Base-by-base conservation (phyloP, 2,329 filamentous ascomycete species). In the Macroventuria anomochaeta region DNA sequence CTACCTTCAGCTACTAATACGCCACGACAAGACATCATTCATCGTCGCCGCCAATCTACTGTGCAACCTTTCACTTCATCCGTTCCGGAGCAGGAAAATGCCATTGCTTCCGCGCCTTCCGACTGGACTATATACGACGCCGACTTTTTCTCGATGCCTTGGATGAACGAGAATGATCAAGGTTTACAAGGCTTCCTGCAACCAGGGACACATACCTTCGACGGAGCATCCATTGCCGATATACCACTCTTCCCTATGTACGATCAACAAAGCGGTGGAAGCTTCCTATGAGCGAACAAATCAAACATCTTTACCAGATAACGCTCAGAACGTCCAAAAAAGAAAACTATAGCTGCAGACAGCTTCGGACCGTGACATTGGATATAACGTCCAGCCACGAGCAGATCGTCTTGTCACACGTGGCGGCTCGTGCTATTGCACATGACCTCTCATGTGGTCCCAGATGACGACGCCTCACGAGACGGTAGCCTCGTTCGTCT, bases 401-500 rank as follows among this genome's bases (percentile, higher is more conserved):
- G 15, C 15, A 18, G 10, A 4, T 13, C 23, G 12, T 40, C 8
- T n/a, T 18, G 12, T 21, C 12, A 33, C n/a, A n/a, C 18, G 6
- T 18, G 2, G 13, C 10, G 12, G 13, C 10, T 6, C 15, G n/a
- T n/a, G n/a, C n/a, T n/a, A n/a, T n/a, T n/a, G n/a, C n/a, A n/a
- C n/a, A n/a, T n/a, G n/a, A n/a, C n/a, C n/a, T n/a, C n/a, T n/a
- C n/a, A n/a, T n/a, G n/a, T n/a, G n/a, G n/a, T n/a, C n/a, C n/a
- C n/a, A 25, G 3, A 31, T 31, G 8, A 3, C 15, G 13, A 17
- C 17, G 11, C 10, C 34, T 49, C 29, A 54, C 5, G 51, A 46
- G 12, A 70, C 58, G 32, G 72, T 73, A 7, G 78, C 70, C 53
- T 75, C 74, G 41, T 72, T 77, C 2, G 81, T 83, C 55, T 81